A percentile compares a stretch with the other conserved stretches of the same genome.
Conservation (phyloP, 371 early-diverging fungal species). For the Mortierella sp. region DNA sequence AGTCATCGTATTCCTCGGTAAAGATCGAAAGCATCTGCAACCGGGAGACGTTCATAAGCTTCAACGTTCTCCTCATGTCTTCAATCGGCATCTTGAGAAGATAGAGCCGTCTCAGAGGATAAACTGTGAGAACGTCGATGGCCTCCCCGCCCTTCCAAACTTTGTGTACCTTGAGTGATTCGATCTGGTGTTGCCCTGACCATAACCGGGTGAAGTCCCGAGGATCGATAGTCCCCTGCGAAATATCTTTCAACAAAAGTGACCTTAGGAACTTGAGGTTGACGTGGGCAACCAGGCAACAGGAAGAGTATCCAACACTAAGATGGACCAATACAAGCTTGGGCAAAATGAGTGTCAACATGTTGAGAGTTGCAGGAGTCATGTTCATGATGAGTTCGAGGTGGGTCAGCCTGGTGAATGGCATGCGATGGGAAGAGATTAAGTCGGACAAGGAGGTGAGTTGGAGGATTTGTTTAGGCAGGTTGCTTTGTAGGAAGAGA, state of each 20-base stretch:
- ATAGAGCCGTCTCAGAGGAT: background rate
- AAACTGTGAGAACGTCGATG: background rate
- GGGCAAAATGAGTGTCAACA: background rate
- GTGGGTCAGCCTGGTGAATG: background rate
- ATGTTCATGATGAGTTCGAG: background rate
- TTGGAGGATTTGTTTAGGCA: background rate
- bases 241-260: background rate
- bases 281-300: background rate
- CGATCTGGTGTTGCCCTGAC: background rate
- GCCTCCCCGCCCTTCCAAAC: too few species aligned
- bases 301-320: background rate
- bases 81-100: background rate
- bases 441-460: background rate
- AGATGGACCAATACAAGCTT: background rate
- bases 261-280: background rate
- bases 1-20: background rate
- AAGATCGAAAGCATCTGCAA: background rate
- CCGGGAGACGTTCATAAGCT: background rate
- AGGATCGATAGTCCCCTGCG: too few species aligned
- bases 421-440: background rate
- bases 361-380: background rate
- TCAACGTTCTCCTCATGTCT: background rate
- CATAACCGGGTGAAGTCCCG: too few species aligned
- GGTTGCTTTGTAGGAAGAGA: background rate
- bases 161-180: background rate